Evolutionary conservation across 2,329 filamentous ascomycete species (phyloP), one percentile per base, ranked within the genome.

Genomic region (Phialophora expanda): DNA sequence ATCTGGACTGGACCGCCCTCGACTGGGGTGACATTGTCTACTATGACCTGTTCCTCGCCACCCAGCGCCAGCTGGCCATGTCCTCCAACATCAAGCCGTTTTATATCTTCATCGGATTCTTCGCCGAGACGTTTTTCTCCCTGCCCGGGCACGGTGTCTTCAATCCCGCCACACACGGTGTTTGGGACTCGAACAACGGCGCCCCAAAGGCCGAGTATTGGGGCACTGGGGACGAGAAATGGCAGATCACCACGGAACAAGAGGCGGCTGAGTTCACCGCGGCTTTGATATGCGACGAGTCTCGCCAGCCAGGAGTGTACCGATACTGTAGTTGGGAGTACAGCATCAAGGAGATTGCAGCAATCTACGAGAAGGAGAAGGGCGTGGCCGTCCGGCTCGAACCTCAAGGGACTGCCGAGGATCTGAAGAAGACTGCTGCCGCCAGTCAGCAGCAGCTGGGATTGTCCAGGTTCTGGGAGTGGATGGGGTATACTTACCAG

Each of bases 401-500:
- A 14, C 56, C 17, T 14, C 44, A 48, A 20, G 56, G 56, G 1
- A 32, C 41, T 1, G 26, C 46, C 2, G 26, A 59, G 22, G 56
- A 59, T 24, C 44, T 59, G n/a, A 9, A 14, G 11, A 44, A 24
- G 24, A 34, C 28, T 30, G 56, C 56, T 3, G 22, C 20, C 4
- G 22, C n/a, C 2, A 34, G 26, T 59, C 56, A 59, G 56, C 56
- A 50, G 24, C 41, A 59, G 56, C n/a, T 59, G n/a, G 56, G 56
- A n/a, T 30, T 59, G 20, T 22, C 41, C 17, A 50, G 44, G 20
- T 59, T 59, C 14, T 59, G 56, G 56, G 24, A 34, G 44, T 59
- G 56, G 56, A 59, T 59, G 56, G 56, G 56, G 7, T 59, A 51
- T 34, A 59, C 56, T 14, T 59, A 59, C 56, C 56, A 59, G 56